Conservation (phyloP, 495 filamentous ascomycete genomes). For the Aspergillus asperescens region DNA sequence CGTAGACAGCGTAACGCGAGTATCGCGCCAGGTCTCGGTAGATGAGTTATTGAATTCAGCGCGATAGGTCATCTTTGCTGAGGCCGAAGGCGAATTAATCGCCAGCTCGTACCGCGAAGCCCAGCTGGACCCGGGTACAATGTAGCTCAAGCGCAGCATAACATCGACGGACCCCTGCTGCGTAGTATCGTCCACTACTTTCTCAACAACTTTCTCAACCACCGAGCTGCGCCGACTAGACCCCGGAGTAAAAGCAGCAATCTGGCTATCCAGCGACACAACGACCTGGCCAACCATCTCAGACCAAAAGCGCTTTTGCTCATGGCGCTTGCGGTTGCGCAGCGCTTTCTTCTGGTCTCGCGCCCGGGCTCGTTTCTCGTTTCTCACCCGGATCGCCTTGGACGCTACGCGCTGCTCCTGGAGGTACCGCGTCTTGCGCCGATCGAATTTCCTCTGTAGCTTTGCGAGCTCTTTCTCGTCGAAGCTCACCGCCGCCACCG, state of each 20-base stretch:
- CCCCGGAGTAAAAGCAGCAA: constrained; percentile 39
- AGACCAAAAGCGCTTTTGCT: constrained; percentile 54
- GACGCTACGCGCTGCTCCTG: constrained; percentile 19
- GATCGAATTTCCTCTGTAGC: constrained; percentile 10
- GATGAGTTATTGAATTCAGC: constrained; percentile 61
- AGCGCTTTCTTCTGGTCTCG: constrained; percentile 29
- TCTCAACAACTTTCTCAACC: constrained; percentile 14
- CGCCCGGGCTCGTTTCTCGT: constrained; percentile 6
- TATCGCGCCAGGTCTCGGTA: constrained; percentile 63
- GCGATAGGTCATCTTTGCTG: constrained; percentile 55
- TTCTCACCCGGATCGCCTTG: constrained; percentile 23
- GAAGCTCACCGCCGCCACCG: constrained; percentile 7
- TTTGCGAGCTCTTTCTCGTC: constrained; percentile 10
- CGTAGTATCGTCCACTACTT: background rate
- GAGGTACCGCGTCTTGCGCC: constrained; percentile 28
- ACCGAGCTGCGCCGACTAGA: constrained; percentile 54
- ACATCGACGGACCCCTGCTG: constrained; percentile 24
- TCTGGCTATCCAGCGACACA: constrained; percentile 42
- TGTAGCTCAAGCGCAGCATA: constrained; percentile 54
- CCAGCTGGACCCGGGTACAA: constrained; percentile 59
- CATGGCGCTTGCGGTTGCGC: constrained; percentile 37
- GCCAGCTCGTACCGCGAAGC: constrained; percentile 60
- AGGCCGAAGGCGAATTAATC: constrained; percentile 51
- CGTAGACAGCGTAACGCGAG: constrained; percentile 60
- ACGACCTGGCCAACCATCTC: constrained; percentile 51